Percentiles rank a stretch among this genome's conserved stretches.
Evolutionary conservation across 2,329 filamentous ascomycete species (phyloP).

Genomic region (Phaeosphaeria sp.): DNA sequence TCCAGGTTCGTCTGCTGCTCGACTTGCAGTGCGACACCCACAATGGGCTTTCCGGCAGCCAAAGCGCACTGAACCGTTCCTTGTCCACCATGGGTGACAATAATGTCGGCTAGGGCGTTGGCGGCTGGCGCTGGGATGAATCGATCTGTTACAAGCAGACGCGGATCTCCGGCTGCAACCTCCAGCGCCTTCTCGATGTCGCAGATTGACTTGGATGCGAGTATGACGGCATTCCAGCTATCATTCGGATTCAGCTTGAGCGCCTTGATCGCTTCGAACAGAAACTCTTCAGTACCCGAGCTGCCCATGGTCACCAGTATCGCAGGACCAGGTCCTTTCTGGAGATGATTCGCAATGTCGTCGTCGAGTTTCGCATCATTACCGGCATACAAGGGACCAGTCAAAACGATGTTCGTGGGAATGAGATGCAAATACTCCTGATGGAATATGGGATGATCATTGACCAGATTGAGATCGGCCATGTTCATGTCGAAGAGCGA

Average conservation of each 20-base stretch:
- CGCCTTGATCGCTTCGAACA: slow-evolving; percentile 42
- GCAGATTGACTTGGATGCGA: slow-evolving; percentile 42
- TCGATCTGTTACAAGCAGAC: slow-evolving; percentile 37
- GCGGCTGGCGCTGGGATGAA: slow-evolving; percentile 40
- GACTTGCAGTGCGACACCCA: slow-evolving; percentile 41
- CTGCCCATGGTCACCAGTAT: slow-evolving; percentile 43
- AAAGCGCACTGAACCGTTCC: slow-evolving; percentile 42
- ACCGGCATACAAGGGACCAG: slow-evolving; percentile 35
- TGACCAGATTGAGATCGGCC: slow-evolving; percentile 44
- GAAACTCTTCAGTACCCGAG: slow-evolving; percentile 39
- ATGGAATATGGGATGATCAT: slow-evolving; percentile 42
- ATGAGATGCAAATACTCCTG: slow-evolving; percentile 37
- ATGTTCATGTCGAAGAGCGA: slow-evolving; percentile 45
- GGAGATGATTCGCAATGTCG: slow-evolving; percentile 36
- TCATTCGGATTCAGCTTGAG: slow-evolving; percentile 30
- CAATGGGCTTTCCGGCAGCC: slow-evolving; percentile 39
- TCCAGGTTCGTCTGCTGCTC: slow-evolving; percentile 45
- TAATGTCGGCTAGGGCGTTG: slow-evolving; percentile 36
- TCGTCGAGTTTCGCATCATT: slow-evolving; percentile 31
- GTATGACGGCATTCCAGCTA: slow-evolving; percentile 39
- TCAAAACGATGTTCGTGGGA: slow-evolving; percentile 39
- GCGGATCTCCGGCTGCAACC: slow-evolving; percentile 30
- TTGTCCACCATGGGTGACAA: slow-evolving; percentile 41
- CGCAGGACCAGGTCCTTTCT: slow-evolving; percentile 26
- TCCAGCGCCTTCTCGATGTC: slow-evolving; percentile 33